A percentile compares a stretch with the other conserved stretches of the same genome.
Evolutionary conservation across 805 yeast genomes (phyloP).

Genomic region (Spathaspora boniae): DNA sequence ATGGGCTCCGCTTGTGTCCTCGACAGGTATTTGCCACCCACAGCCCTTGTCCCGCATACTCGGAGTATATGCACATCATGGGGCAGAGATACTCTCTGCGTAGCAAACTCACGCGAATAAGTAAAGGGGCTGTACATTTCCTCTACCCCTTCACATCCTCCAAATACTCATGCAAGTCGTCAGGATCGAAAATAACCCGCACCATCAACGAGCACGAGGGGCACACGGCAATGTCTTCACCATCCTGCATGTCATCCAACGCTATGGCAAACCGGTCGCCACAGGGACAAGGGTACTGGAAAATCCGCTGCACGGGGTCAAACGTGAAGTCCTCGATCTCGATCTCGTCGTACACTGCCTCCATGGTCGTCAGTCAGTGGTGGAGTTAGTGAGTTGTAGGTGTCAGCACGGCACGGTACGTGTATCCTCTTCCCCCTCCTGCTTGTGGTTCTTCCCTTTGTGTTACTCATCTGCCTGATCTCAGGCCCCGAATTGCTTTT

Average conservation of each 20-base stretch:
- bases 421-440: too few relatives aligned
- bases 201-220: slow-evolving; percentile 95
- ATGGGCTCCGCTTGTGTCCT: too few relatives aligned
- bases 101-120: too few relatives aligned
- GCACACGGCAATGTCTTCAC: slow-evolving; percentile 92
- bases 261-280: slow-evolving; percentile 91
- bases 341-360: slow-evolving; percentile 81
- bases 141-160: too few relatives aligned
- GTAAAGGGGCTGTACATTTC: too few relatives aligned
- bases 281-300: slow-evolving; percentile 97
- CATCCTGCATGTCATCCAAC: slow-evolving; percentile 82
- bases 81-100: too few relatives aligned
- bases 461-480: too few relatives aligned
- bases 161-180: slow-evolving; percentile 49
- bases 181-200: slow-evolving; percentile 79
- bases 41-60: too few relatives aligned
- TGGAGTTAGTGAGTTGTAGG: not conserved
- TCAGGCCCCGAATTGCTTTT: not conserved
- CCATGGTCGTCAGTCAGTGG: slow-evolving; percentile 45
- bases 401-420: too few relatives aligned
- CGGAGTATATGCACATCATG: too few relatives aligned
- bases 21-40: too few relatives aligned
- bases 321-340: slow-evolving; percentile 96
- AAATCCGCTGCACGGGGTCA: slow-evolving; percentile 76
- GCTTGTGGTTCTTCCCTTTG: too few relatives aligned